Conservation (phyloP, 2,329 filamentous ascomycete species). For the Calonectria pteridis region DNA sequence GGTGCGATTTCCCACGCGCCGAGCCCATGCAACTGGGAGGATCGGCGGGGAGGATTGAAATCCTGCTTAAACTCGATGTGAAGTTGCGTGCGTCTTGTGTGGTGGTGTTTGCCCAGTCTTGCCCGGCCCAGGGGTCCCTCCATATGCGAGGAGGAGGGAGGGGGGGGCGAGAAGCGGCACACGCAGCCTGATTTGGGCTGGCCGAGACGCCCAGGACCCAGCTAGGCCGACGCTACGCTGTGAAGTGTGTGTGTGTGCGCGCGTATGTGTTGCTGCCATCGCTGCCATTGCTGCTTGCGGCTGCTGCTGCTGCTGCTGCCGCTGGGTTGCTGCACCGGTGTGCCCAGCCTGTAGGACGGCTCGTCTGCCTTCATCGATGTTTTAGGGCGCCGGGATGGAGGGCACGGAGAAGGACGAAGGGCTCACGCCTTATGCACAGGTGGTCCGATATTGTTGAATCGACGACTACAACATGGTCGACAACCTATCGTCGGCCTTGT, state of each 20-base stretch:
- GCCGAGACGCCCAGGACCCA: neutral
- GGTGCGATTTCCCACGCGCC: neutral
- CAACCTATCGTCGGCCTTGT: neutral
- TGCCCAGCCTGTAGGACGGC: neutral
- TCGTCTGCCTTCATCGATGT: neutral
- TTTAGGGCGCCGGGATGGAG: neutral
- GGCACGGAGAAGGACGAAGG: neutral
- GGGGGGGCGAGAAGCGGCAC: neutral
- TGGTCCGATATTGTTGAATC: conserved; percentile 9
- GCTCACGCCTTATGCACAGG: neutral
- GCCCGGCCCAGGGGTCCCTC: neutral
- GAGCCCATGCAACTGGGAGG: neutral
- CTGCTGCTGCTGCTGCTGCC: neutral
- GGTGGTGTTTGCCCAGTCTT: conserved; percentile 9
- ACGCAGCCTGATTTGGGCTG: conserved; percentile 10
- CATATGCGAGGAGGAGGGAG: neutral
- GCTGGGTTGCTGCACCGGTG: neutral
- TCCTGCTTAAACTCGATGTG: neutral
- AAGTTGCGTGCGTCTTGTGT: neutral
- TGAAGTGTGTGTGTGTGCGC: neutral
- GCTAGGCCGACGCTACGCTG: neutral
- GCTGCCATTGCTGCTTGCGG: too few species aligned
- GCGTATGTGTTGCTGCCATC: neutral
- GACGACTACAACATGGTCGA: neutral
- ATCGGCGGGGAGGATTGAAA: conserved; percentile 23